A percentile compares a stretch with the other conserved stretches of the same genome.
Conservation (phyloP, 768 basidiomycete species). For the Phaeotremella fagi region DNA sequence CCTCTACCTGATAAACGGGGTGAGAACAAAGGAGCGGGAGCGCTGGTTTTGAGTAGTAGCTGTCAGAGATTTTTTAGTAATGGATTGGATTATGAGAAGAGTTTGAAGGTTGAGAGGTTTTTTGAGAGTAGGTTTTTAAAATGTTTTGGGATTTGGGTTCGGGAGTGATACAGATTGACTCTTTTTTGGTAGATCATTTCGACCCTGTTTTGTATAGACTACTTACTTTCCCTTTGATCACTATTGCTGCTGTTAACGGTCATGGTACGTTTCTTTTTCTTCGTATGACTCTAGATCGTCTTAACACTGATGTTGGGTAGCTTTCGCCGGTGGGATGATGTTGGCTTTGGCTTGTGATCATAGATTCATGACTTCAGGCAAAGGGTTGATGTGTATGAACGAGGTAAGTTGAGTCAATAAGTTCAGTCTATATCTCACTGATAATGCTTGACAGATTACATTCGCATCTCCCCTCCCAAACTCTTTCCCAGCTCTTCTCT, state of each 20-base stretch:
- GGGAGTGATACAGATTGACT: neutral
- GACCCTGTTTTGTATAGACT: constrained; percentile 68
- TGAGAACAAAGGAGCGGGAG: constrained; percentile 30
- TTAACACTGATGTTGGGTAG: constrained; percentile 33
- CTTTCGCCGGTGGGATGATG: constrained; percentile 78
- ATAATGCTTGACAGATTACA: constrained; percentile 51
- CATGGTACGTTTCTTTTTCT: constrained; percentile 33
- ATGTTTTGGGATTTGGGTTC: neutral
- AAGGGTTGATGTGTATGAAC: constrained; percentile 89
- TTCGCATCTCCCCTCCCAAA: constrained; percentile 78
- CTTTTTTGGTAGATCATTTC: constrained; percentile 56
- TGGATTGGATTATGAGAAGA: constrained; percentile 47
- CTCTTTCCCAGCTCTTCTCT: constrained; percentile 62
- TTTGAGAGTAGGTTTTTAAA: constrained; percentile 36
- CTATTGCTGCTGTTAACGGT: constrained; percentile 46
- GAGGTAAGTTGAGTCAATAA: constrained; percentile 55
- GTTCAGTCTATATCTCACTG: neutral
- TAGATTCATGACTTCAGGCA: constrained; percentile 79
- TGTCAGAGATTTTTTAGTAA: constrained; percentile 47
- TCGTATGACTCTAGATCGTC: neutral
- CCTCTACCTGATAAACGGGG: constrained; percentile 26
- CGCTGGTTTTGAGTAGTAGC: constrained; percentile 41
- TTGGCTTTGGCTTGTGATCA: constrained; percentile 79
- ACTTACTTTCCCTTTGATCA: constrained; percentile 50
- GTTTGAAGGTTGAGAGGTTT: constrained; percentile 44